phyloP scores from a whole-genome alignment of 768 basidiomycete species.

The Hortiboletus campestris region DNA sequence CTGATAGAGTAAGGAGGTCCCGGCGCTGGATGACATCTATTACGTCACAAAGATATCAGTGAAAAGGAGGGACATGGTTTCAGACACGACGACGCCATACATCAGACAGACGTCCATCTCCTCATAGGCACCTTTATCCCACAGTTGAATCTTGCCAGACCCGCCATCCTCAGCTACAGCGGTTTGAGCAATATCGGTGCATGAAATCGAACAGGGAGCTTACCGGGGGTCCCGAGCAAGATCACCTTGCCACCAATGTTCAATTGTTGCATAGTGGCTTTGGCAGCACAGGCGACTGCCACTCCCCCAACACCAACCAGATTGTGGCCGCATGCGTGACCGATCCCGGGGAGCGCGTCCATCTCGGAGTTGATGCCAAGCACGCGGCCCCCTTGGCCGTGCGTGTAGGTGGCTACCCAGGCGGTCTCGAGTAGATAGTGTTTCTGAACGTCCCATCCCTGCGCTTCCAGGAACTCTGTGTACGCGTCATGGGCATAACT shows the following conservation, averaged over 20 bases:
- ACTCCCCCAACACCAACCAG: slow-evolving; percentile 76
- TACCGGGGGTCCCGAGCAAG: slow-evolving; percentile 78
- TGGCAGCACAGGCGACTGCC: slow-evolving; percentile 66
- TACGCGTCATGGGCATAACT: slow-evolving; percentile 73
- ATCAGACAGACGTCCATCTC: slow-evolving; percentile 78
- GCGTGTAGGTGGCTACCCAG: slow-evolving; percentile 70
- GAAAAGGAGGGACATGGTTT: background rate
- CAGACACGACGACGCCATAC: slow-evolving; percentile 34
- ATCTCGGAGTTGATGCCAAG: slow-evolving; percentile 80
- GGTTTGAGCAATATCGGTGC: background rate
- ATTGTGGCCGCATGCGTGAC: slow-evolving; percentile 82
- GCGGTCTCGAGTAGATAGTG: slow-evolving; percentile 70
- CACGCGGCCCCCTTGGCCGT: slow-evolving; percentile 64
- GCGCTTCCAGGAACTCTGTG: slow-evolving; percentile 61
- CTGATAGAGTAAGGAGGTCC: slow-evolving; percentile 70
- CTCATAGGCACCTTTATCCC: slow-evolving; percentile 69
- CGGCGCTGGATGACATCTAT: slow-evolving; percentile 80
- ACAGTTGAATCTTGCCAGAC: slow-evolving; percentile 65
- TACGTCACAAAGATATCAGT: background rate
- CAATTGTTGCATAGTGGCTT: slow-evolving; percentile 57
- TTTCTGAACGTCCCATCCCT: slow-evolving; percentile 62
- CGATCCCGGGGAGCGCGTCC: slow-evolving; percentile 59
- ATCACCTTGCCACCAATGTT: slow-evolving; percentile 67
- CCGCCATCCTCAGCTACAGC: slow-evolving; percentile 74
- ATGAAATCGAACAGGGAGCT: background rate